Evolutionary conservation across 169 alveolate species (phyloP).

Genomic region (Plasmodium gaboni): DNA sequence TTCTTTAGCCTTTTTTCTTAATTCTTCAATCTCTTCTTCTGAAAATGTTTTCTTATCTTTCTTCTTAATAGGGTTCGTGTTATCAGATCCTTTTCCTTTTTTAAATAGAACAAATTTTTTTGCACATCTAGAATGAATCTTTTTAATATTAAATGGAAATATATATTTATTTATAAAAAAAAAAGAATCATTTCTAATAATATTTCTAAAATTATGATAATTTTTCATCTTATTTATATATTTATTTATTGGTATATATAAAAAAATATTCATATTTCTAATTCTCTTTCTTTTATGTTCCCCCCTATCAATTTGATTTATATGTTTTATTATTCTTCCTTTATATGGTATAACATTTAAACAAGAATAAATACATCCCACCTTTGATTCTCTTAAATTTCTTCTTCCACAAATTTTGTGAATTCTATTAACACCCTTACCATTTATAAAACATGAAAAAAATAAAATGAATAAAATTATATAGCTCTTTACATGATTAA

Average conservation of each 20-base stretch:
- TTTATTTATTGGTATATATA: no score
- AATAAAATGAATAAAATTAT: constrained; percentile 24
- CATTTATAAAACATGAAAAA: constrained; percentile 18
- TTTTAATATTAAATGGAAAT: no score
- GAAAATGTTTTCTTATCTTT: constrained; percentile 49
- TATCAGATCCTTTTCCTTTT: constrained; percentile 39
- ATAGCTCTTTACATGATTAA: constrained; percentile 45
- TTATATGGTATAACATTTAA: no score
- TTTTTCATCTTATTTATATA: no score
- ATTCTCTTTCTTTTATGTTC: not conserved
- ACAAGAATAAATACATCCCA: no score
- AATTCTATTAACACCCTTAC: not conserved
- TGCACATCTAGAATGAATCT: not conserved
- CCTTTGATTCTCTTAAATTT: no score
- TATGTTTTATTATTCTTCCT: not conserved
- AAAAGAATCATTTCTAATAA: not conserved
- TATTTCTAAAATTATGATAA: no score
- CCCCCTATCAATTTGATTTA: not conserved
- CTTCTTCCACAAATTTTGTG: not conserved
- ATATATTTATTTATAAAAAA: not conserved
- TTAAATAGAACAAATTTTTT: constrained; percentile 28
- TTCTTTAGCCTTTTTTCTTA: constrained; percentile 59
- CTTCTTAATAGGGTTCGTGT: constrained; percentile 15
- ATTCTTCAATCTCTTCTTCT: constrained; percentile 73
- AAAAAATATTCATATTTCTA: not conserved